Evolutionary conservation across 352 stramenopile genomes (phyloP).

Genomic region (Globisporangium alternatum): DNA sequence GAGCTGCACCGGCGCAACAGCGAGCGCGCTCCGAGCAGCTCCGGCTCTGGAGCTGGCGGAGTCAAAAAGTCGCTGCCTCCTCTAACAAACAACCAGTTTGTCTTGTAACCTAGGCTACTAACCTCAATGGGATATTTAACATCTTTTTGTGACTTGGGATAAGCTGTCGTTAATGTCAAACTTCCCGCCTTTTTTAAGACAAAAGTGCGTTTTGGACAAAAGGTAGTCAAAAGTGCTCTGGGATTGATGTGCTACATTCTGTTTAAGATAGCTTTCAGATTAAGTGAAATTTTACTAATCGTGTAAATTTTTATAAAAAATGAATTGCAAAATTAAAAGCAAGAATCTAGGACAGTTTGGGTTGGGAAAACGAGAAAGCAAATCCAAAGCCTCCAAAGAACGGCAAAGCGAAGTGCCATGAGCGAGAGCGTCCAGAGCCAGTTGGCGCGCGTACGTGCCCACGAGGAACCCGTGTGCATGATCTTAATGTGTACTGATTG

Average conservation of each 20-base stretch:
- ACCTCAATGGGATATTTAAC: background rate
- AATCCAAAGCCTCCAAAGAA: background rate
- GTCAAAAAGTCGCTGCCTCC: slow-evolving; percentile 49
- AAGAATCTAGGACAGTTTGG: no score
- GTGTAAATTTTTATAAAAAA: no score
- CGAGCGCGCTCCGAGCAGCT: slow-evolving; percentile 26
- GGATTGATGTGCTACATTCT: no score
- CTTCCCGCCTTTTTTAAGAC: no score
- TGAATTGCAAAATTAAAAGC: no score
- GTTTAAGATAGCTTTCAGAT: no score
- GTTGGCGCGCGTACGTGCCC: slow-evolving; percentile 45
- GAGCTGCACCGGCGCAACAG: slow-evolving; percentile 49
- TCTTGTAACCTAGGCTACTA: slow-evolving; percentile 1
- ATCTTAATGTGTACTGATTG: background rate
- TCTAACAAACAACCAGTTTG: slow-evolving; percentile 51
- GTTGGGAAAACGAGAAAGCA: slow-evolving; percentile 5
- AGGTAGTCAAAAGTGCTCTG: no score
- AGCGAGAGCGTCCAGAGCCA: slow-evolving; percentile 32
- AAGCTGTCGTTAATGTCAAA: no score
- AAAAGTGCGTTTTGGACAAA: no score
- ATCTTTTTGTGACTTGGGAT: background rate
- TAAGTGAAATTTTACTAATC: no score
- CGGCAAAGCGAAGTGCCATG: slow-evolving; percentile 20
- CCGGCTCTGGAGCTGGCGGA: slow-evolving; percentile 2
- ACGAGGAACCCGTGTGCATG: background rate